Conservation (phyloP, 1,284 basidiomycete genomes). For the Kwoniella shivajii region DNA sequence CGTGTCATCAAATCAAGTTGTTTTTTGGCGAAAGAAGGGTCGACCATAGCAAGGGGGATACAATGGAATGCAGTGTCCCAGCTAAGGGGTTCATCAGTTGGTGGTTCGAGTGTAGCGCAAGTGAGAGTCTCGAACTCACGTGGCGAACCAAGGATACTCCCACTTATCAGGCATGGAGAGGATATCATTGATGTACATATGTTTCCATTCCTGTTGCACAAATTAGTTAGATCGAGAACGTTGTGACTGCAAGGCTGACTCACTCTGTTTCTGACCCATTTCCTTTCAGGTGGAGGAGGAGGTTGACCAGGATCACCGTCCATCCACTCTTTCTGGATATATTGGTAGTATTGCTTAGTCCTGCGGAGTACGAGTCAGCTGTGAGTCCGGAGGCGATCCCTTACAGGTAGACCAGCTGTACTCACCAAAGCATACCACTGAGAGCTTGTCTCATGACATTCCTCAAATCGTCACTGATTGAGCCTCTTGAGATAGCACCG, state of each 20-base stretch:
- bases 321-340: conserved; percentile 94
- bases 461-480: conserved; percentile 86
- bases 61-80: conserved; percentile 99
- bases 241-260: conserved; percentile 24
- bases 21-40: conserved; percentile 94
- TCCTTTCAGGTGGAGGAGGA: conserved; percentile 85
- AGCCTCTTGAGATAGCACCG: conserved; percentile 71
- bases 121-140: conserved; percentile 47
- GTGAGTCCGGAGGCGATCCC: neutral
- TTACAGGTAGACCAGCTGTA: conserved; percentile 2
- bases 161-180: conserved; percentile 99
- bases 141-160: conserved; percentile 96
- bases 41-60: conserved; percentile 92
- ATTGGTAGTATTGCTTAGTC: conserved; percentile 96
- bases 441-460: conserved; percentile 98
- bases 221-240: neutral
- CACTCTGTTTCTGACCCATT: conserved; percentile 80
- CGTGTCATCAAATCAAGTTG: conserved; percentile 93
- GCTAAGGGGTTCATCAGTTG: conserved; percentile 25
- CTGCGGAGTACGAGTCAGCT: conserved; percentile 23
- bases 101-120: neutral
- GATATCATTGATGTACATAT: conserved; percentile 92
- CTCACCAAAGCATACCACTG: conserved; percentile 91
- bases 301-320: conserved; percentile 94
- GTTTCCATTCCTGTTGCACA: conserved; percentile 75